Percentiles rank a stretch among this genome's conserved stretches.
Conservation (phyloP, 2,329 filamentous ascomycete species). For the Aspergillus caelatus region DNA sequence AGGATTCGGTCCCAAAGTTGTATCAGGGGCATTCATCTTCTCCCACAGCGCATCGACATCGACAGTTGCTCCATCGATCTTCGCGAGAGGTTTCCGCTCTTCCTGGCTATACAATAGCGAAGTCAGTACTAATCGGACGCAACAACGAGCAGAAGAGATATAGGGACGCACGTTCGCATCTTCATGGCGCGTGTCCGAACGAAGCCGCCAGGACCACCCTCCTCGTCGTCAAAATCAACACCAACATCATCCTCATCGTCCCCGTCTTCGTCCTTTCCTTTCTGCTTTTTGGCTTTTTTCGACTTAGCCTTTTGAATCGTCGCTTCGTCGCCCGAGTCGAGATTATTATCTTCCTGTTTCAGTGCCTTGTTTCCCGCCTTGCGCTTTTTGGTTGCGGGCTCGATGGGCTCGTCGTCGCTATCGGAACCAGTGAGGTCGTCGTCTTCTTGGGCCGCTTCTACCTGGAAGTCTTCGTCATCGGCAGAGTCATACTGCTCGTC, state of each 20-base stretch:
- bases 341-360: constrained; percentile 37
- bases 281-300: constrained; percentile 44
- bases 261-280: constrained; percentile 35
- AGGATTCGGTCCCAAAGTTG: constrained; percentile 13
- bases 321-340: constrained; percentile 60
- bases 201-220: constrained; percentile 53
- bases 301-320: constrained; percentile 55
- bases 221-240: constrained; percentile 40
- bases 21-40: constrained; percentile 49
- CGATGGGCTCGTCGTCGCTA: constrained; percentile 31
- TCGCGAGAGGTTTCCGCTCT: constrained; percentile 52
- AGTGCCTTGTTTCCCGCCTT: constrained; percentile 31
- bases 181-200: constrained; percentile 59
- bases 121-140: constrained; percentile 3
- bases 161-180: constrained; percentile 44
- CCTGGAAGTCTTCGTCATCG: constrained; percentile 43
- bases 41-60: constrained; percentile 60
- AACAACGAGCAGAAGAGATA: neutral
- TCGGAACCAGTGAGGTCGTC: constrained; percentile 35
- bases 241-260: constrained; percentile 42
- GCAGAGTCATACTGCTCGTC: constrained; percentile 42
- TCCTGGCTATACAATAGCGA: constrained; percentile 40
- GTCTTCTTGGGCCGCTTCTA: constrained; percentile 38
- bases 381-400: constrained; percentile 43
- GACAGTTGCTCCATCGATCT: constrained; percentile 55